Evolutionary conservation across 331 rosid genomes (phyloP), one percentile per base, ranked within the genome.

Genomic region (Acacia pycnantha): DNA sequence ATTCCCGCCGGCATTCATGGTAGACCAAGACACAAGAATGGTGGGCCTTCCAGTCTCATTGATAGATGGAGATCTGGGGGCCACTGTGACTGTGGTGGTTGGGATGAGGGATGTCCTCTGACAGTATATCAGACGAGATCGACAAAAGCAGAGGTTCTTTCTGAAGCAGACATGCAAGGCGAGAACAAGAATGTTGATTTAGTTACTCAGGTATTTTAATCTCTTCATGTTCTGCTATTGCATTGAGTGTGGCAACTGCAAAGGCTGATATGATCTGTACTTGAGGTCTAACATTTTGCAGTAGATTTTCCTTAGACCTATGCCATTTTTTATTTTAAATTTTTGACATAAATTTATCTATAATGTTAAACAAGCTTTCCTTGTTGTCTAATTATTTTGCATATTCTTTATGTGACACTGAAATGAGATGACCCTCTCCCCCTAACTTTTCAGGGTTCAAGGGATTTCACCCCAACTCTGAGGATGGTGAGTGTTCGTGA

Each of bases 401-500:
- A 40, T 29, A 72, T 37, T 47, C 19, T 50, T 61, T 50, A 40
- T 56, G 35, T 61, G 69, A 82, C 58, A 76, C 26, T 73, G 12
- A 33, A 53, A 62, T 80, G 76, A 74, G 82, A 80, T 82, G 80
- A 81, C 69, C 76, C n/a, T 82, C 56, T 82, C 50, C 26, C 72
- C 70, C 70, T 74, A 68, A 75, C 76, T 74, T 84, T 89, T 88
- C 97, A 96, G 99, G 99, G 94, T 78, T 92, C 92, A 31, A 84
- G 84, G 58, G 83, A 84, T 76, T 82, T 81, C 71, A 53, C 73
- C 79, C 88, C 97, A 46, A 46, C 91, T 14, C 79, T 92, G 88
- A 94, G 97, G 92, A 91, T 94, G 90, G 85, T 90, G 84, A 90
- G 89, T 82, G 88, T 96, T 82, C 95, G 75, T 3, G 88, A 92